Conservation (phyloP, 179 eudicot genomes). For the Vitellaria paradoxa region DNA sequence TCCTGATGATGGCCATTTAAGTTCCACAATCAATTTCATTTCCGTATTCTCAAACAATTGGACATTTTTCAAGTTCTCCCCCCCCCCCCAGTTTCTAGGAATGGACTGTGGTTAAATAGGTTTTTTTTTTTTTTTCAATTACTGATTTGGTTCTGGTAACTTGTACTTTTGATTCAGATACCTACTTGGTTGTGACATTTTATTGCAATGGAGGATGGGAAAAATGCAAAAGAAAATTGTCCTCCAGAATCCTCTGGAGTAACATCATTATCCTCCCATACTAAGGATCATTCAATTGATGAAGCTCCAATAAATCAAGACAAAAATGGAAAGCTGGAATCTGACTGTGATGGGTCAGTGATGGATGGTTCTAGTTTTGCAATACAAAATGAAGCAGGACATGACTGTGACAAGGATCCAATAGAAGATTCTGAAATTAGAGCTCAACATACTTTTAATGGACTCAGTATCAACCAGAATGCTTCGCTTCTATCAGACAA, state of each 20-base stretch:
- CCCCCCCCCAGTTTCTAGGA: too few species aligned
- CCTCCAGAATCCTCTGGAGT: not conserved
- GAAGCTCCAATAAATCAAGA: constrained; percentile 16
- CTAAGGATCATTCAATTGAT: constrained; percentile 16
- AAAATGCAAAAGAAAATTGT: constrained; percentile 16
- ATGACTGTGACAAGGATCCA: not conserved
- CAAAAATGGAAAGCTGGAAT: constrained; percentile 18
- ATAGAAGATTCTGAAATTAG: not conserved
- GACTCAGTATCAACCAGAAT: constrained; percentile 10
- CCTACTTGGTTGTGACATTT: constrained; percentile 9
- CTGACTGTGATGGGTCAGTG: constrained; percentile 6
- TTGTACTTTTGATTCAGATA: constrained; percentile 10
- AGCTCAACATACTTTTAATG: constrained; percentile 10
- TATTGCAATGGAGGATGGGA: constrained; percentile 35
- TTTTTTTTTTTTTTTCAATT: not conserved
- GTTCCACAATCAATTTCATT: not conserved
- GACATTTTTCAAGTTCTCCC: not conserved
- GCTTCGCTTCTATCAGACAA: constrained; percentile 9
- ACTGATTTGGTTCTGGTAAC: not conserved
- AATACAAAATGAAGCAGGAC: constrained; percentile 6
- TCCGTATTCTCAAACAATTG: not conserved
- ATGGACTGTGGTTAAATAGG: not conserved
- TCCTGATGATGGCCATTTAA: not conserved
- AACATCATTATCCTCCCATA: constrained; percentile 7
- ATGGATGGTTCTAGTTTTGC: constrained; percentile 12